Base-by-base conservation (phyloP, 441 rosid genomes). In the Populus hybrid region DNA sequence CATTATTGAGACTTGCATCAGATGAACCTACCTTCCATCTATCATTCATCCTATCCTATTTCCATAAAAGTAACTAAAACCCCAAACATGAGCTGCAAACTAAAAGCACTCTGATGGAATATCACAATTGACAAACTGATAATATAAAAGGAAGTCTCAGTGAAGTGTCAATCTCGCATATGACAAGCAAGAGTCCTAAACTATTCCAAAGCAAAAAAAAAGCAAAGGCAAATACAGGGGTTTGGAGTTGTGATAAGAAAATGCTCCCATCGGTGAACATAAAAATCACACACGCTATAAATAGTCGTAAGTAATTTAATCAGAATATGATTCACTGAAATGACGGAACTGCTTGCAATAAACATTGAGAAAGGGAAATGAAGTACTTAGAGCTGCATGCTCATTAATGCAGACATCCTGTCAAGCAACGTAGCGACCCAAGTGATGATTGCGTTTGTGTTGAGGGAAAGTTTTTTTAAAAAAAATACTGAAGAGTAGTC, bases 1-100 rank as follows among this genome's bases (percentile, higher is more conserved):
- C 78, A 82, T 4, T 64, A 45, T 64, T 7, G 71, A 81, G 61
- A 66, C 53, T 31, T 67, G 75, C 45, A 77, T 83, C 74, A 83
- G 65, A 69, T 38, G 23, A 75, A 79, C 64, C 64, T 9, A 69
- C 56, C 2, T 33, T 10, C 42, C 74, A 75, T 74, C 64, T 33
- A 50, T 56, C 61, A 69, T 68, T 42, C 21, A 63, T 3, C 67
- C 45, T 56, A 68, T 42, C n/a, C 28, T 6, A 69, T 35, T 40
- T 77, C 36, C 59, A 61, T 23, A 26, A 24, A 56, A 33, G 9
- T 68, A 21, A 26, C 61, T 5, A 50, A 50, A 50, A 4, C 3
- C 3, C 59, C 7, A 50, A 50, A 50, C 24, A 50, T 14, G 36
- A 23, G 35, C 56, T 33, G 59, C 59, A 50, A 50, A 50, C 59